phyloP scores from a whole-genome alignment of 2,329 filamentous ascomycete species.

The Arthroderma uncinatum region DNA sequence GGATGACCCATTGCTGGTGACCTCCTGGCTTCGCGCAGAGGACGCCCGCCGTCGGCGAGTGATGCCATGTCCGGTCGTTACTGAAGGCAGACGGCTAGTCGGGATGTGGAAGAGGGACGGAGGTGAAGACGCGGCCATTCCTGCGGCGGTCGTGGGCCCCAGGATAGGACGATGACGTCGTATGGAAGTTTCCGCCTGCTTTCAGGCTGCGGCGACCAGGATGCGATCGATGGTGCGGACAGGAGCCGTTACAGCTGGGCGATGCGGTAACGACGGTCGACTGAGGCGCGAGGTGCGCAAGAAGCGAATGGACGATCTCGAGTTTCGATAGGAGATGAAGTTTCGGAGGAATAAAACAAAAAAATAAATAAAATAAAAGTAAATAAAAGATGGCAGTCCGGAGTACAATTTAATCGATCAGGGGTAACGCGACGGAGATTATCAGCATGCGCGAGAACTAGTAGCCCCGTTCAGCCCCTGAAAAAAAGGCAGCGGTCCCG shows the following conservation, averaged over 20 bases:
- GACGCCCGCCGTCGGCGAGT: background rate
- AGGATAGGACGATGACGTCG: conserved; percentile 1
- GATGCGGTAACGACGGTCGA: background rate
- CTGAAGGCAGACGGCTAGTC: background rate
- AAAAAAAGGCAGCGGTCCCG: background rate
- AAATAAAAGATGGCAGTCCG: too few species aligned
- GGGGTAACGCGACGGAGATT: too few species aligned
- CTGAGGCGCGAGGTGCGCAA: background rate
- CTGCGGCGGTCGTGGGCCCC: background rate
- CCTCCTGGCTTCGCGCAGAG: background rate
- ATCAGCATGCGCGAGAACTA: too few species aligned
- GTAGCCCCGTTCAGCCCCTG: background rate
- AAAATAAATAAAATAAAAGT: too few species aligned
- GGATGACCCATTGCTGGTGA: background rate
- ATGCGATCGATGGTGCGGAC: background rate
- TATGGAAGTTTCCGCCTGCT: background rate
- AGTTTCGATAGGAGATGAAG: background rate
- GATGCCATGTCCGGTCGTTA: background rate
- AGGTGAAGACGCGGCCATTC: background rate
- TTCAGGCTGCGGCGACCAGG: background rate
- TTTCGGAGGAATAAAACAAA: background rate
- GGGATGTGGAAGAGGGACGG: conserved; percentile 1
- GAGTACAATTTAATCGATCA: too few species aligned
- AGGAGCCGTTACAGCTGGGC: background rate
- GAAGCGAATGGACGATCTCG: background rate